Percentiles rank a stretch among this genome's conserved stretches.
Evolutionary conservation across 2,329 filamentous ascomycete genomes (phyloP).

Genomic region (Lachnellula arida): DNA sequence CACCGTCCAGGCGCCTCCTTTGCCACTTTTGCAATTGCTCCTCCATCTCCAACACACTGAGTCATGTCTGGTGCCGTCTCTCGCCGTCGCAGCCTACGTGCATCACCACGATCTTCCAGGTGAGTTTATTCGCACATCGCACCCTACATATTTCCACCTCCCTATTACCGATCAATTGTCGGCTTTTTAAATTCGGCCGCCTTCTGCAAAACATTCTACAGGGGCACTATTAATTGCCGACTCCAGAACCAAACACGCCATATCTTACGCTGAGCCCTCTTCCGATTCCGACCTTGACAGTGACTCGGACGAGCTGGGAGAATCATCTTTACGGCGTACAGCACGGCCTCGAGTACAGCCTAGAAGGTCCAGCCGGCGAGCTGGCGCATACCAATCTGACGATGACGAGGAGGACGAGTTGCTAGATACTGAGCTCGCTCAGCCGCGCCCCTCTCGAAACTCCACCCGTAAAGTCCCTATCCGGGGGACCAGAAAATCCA

Average conservation of each 20-base stretch:
- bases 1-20: background rate
- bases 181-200: background rate
- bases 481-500: background rate
- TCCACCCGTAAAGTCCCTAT: background rate
- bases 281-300: slow-evolving; percentile 1
- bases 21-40: background rate
- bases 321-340: background rate
- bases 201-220: background rate
- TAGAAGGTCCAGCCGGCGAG: background rate
- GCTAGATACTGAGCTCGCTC: background rate
- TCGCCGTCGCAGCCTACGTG: background rate
- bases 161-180: too few species aligned
- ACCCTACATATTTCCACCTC: background rate
- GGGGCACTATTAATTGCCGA: background rate
- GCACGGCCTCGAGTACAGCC: background rate
- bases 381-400: background rate
- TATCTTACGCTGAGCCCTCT: slow-evolving; percentile 27
- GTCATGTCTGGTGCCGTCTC: background rate
- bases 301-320: background rate
- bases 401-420: background rate
- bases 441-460: background rate
- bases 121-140: background rate
- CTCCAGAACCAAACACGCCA: slow-evolving; percentile 20
- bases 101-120: background rate
- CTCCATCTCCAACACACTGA: too few species aligned